These are phyloP conservation scores for Senna tora DNA, from an alignment of 306 rosid species.

Conservation along the genomic window DNA sequence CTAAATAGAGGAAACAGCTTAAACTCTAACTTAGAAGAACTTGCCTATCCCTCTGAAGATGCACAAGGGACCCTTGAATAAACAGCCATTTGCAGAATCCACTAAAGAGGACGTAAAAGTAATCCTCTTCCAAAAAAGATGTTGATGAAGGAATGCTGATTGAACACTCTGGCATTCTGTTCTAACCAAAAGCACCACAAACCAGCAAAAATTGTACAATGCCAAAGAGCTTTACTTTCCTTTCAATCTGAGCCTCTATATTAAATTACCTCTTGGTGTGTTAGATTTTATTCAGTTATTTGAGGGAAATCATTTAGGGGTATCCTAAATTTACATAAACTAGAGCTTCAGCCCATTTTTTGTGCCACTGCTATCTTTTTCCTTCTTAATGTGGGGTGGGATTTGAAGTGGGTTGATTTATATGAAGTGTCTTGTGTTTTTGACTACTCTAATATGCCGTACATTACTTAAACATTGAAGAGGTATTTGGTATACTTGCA, in stretches of 20 bases:
- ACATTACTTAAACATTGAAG: not conserved
- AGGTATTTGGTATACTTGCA: not conserved
- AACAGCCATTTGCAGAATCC: too few species aligned
- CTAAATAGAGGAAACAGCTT: too few species aligned
- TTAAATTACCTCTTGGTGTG: constrained; percentile 25
- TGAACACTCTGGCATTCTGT: too few species aligned
- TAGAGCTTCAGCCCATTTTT: constrained; percentile 5
- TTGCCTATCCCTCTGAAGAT: too few species aligned
- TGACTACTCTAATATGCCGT: not conserved
- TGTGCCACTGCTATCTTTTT: not conserved
- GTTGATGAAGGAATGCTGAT: too few species aligned
- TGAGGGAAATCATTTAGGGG: constrained; percentile 6
- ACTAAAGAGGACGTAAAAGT: too few species aligned
- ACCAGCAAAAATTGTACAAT: too few species aligned
- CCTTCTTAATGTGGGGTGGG: not conserved
- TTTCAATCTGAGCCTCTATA: not conserved
- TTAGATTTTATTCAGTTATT: constrained; percentile 9
- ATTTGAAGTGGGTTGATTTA: constrained; percentile 15
- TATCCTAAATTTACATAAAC: not conserved
- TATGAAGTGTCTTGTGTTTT: constrained; percentile 12
- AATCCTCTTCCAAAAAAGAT: too few species aligned
- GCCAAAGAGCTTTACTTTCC: too few species aligned
- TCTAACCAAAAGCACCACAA: too few species aligned
- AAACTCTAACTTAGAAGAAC: too few species aligned
- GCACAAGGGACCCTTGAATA: too few species aligned